Evolutionary conservation across 257 asterid genomes (phyloP).

Genomic region (Solanum commersonii): DNA sequence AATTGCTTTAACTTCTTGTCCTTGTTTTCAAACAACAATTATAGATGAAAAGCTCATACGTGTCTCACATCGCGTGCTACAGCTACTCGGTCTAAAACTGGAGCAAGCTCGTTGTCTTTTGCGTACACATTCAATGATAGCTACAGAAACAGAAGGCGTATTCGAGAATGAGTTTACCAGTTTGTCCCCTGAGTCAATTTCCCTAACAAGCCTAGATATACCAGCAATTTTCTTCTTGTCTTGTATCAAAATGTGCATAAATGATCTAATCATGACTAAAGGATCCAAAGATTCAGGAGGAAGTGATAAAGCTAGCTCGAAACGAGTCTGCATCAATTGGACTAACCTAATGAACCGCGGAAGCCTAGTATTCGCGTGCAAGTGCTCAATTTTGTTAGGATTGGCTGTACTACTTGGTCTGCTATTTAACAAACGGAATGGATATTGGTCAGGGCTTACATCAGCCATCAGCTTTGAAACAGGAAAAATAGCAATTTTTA

Average conservation of each 20-base stretch:
- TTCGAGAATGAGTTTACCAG: neutral
- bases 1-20: conserved; percentile 24
- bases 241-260: conserved; percentile 32
- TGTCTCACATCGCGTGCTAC: conserved; percentile 1
- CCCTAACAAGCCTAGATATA: conserved; percentile 1
- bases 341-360: conserved; percentile 1
- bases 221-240: conserved; percentile 38
- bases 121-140: conserved; percentile 15
- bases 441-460: conserved; percentile 64
- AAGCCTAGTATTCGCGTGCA: conserved; percentile 33
- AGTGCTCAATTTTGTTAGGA: conserved; percentile 48
- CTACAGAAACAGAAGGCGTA: conserved; percentile 8
- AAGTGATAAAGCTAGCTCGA: neutral
- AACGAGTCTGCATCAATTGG: conserved; percentile 4
- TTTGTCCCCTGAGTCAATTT: neutral
- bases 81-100: conserved; percentile 18
- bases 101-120: conserved; percentile 21
- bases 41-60: conserved; percentile 16
- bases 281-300: neutral
- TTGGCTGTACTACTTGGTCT: conserved; percentile 50
- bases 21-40: conserved; percentile 8
- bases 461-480: conserved; percentile 52
- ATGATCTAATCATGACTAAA: neutral
- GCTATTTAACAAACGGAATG: conserved; percentile 31
- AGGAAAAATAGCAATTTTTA: conserved; percentile 46